Conservation (phyloP, 2,329 filamentous ascomycete genomes). For the Hypocreales sp. region DNA sequence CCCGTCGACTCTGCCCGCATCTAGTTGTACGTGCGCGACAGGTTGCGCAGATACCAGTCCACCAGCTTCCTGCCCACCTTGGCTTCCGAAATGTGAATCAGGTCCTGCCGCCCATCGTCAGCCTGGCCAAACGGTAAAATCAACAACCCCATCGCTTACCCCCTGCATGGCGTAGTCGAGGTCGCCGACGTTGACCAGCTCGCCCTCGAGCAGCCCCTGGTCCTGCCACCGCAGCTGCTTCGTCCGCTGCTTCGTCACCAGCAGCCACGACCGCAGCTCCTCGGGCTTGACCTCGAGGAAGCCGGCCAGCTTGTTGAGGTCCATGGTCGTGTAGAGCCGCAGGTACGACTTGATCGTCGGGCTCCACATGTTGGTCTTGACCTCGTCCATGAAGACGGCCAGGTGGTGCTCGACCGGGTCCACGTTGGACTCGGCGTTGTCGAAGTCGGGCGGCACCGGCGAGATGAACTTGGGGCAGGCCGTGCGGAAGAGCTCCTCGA, state of each 20-base stretch:
- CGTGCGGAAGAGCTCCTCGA: conserved; percentile 93
- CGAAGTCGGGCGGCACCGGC: conserved; percentile 91
- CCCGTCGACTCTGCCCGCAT: conserved; percentile 4
- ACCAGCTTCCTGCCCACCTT: conserved; percentile 96
- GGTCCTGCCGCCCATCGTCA: conserved; percentile 41
- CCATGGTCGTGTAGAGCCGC: conserved; percentile 98
- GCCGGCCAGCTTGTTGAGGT: conserved; percentile 90
- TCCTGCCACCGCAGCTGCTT: conserved; percentile 89
- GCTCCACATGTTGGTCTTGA: conserved; percentile 98
- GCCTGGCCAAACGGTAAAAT: conserved; percentile 1
- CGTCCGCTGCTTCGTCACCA: conserved; percentile 98
- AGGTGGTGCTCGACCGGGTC: conserved; percentile 97
- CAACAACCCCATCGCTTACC: conserved; percentile 38
- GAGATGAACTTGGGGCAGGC: conserved; percentile 99
- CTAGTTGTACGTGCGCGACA: conserved; percentile 76
- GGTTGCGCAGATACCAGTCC: conserved; percentile 97
- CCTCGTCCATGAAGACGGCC: conserved; percentile 97
- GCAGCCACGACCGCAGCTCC: conserved; percentile 79
- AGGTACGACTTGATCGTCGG: conserved; percentile 97
- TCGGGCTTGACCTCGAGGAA: conserved; percentile 97
- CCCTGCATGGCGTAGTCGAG: conserved; percentile 95
- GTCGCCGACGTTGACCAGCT: conserved; percentile 84
- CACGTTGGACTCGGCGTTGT: conserved; percentile 88
- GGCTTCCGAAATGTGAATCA: conserved; percentile 97
- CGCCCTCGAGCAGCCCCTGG: conserved; percentile 78